A percentile compares a stretch with the other conserved stretches of the same genome.
Conservation (phyloP, 2,329 filamentous ascomycete genomes). For the Torrubiella hemipterigena region DNA sequence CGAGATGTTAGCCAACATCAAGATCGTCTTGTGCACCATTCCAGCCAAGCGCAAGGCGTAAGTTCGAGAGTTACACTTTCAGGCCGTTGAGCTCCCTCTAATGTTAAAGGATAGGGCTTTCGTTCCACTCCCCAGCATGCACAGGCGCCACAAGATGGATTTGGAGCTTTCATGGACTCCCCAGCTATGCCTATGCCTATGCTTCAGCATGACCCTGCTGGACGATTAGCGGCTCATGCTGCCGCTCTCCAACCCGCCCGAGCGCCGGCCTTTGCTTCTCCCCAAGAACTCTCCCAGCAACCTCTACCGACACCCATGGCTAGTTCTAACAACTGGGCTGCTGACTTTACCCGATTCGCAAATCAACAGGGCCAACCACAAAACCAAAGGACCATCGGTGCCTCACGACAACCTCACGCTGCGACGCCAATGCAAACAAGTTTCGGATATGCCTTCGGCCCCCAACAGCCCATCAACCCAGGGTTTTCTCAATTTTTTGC, state of each 20-base stretch:
- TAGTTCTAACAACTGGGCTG: slow-evolving; percentile 20
- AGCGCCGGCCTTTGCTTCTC: slow-evolving; percentile 10
- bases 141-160: slow-evolving; percentile 17
- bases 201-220: slow-evolving; percentile 19
- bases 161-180: slow-evolving; percentile 22
- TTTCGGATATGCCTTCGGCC: slow-evolving; percentile 18
- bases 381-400: slow-evolving; percentile 9
- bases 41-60: slow-evolving; percentile 17
- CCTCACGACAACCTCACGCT: slow-evolving; percentile 12
- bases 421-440: slow-evolving; percentile 13
- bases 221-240: slow-evolving; percentile 21
- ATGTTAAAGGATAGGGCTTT: slow-evolving; percentile 15
- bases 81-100: background rate
- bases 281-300: slow-evolving; percentile 13
- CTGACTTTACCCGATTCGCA: slow-evolving; percentile 23
- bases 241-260: slow-evolving; percentile 17
- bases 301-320: slow-evolving; percentile 12
- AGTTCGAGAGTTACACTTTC: slow-evolving; percentile 7
- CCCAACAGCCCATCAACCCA: slow-evolving; percentile 12
- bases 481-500: slow-evolving; percentile 18
- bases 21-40: slow-evolving; percentile 21
- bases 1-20: slow-evolving; percentile 28
- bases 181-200: slow-evolving; percentile 14
- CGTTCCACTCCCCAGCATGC: slow-evolving; percentile 17
- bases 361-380: slow-evolving; percentile 7